Percentiles rank a stretch among this genome's conserved stretches.
phyloP scores from a whole-genome alignment of 140 eudicot genomes.

The Stevia rebaudiana region DNA sequence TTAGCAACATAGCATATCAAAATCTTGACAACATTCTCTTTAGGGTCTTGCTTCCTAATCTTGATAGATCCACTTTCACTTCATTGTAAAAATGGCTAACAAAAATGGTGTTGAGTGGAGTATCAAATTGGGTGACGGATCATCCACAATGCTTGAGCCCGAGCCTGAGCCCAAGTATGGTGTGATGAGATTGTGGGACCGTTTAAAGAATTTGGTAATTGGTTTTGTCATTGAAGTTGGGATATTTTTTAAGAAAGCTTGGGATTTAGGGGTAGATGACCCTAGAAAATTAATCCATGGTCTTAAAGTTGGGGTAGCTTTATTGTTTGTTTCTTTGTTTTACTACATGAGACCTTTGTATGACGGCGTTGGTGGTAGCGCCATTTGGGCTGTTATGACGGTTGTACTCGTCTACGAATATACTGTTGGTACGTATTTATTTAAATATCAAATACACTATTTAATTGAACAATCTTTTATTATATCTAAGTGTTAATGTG shows the following conservation, averaged over 20 bases:
- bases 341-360: conserved; percentile 49
- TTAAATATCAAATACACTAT: background rate
- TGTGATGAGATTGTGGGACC: conserved; percentile 8
- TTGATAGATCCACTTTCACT: background rate
- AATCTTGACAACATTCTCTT: conserved; percentile 11
- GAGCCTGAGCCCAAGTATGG: background rate
- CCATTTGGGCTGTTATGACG: conserved; percentile 59
- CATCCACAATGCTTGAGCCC: background rate
- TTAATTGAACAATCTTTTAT: background rate
- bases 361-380: conserved; percentile 44
- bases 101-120: conserved; percentile 35
- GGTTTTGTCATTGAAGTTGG: background rate
- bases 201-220: conserved; percentile 15
- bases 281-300: conserved; percentile 61
- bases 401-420: conserved; percentile 52
- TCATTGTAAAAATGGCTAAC: conserved; percentile 8
- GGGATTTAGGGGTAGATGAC: conserved; percentile 59
- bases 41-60: background rate
- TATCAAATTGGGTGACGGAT: conserved; percentile 19
- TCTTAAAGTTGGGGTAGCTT: conserved; percentile 62
- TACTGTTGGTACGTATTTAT: conserved; percentile 41
- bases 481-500: background rate
- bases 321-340: conserved; percentile 37
- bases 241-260: conserved; percentile 37
- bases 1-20: conserved; percentile 17